Base-by-base conservation (phyloP, 345 rosid genomes). In the Aurinia saxatilis region DNA sequence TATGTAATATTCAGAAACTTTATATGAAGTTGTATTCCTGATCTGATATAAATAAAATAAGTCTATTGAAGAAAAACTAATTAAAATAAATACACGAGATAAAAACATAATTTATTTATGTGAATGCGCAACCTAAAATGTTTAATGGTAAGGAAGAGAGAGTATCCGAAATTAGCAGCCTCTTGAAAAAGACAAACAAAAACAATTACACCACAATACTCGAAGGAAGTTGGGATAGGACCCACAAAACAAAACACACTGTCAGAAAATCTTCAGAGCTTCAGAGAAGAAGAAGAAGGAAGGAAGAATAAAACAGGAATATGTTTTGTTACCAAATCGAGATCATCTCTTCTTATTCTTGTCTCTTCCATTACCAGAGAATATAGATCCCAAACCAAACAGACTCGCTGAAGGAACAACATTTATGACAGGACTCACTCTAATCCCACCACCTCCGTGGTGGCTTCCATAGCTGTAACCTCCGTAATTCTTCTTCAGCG, bases 401-500 rank as follows among this genome's bases (percentile, higher is more conserved):
- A 89, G 41, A 70, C 80, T 84, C 29, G 75, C 85, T 0, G 93
- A 75, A 13, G 91, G 79, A 65, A 89, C 88, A 63, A 88, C 85
- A 61, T 84, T 86, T 27, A 89, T 44, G 57, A 86, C 84, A 23
- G 95, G 95, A 67, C 73, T 82, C 21, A 88, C 81, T 8, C 76
- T 75, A 17, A 73, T 69, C 29, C 86, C 82, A 31, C 68, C 69
- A 2, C 83, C 84, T 47, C 77, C 7, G 31, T 27, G 31, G 31
- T 27, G 75, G 53, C 71, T 50, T 29, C 82, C 82, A 25, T 77
- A 78, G 18, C 60, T 42, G 82, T 70, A 70, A 6, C 74, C 74
- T 46, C 84, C 84, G 34, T 80, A 78, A n/a, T 46, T 75, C 76
- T 85, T 88, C 86, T 77, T 85, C 80, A 88, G 64, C n/a, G 96